Base-by-base conservation (phyloP, 306 rosid genomes). In the Delonix regia region DNA sequence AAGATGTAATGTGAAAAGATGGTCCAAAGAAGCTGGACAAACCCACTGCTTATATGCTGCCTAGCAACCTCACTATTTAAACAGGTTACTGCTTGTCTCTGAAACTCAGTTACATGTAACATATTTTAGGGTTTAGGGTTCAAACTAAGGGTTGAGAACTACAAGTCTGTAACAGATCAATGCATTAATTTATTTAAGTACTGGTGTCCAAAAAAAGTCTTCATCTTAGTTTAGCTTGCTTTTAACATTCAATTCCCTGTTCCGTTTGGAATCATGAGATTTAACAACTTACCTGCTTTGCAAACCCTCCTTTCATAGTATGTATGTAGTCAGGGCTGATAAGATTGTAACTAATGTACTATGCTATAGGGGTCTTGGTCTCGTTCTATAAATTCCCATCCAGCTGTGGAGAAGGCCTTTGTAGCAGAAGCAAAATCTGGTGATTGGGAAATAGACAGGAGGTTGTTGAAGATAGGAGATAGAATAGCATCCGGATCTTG, bases 401-500 rank as follows among this genome's bases (percentile, higher is more conserved):
- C 86, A 30, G 76, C 82, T 44, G 90, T 80, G 51, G 96, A 86
- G 84, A 91, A 88, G 84, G 84, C 86, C 44, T 75, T 90, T 65
- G 85, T 83, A 6, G 78, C 84, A 57, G 89, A 82, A 69, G 78
- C 80, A 71, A 96, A 83, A 83, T 72, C 83, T 55, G 94, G 88
- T 84, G 88, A 88, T 57, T 96, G 99, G 97, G 99, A 96, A 86
- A 96, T 96, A 79, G 98, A 96, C 83, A 86, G 93, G 86, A 92
- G 92, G 78, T 87, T 90, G 71, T 79, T 96, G 75, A 96, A 87
- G 91, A 90, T 90, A 33, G 97, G 94, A 79, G 98, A 93, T 36
- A 87, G 89, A 87, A 90, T 96, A 84, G 99, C 97, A 65, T 90
- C 98, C 55, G 99, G 99, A 60, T 96, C 99, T 74, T 93, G 97